phyloP scores from a whole-genome alignment of 1,139 yeast species.

The Pichia sp. region DNA sequence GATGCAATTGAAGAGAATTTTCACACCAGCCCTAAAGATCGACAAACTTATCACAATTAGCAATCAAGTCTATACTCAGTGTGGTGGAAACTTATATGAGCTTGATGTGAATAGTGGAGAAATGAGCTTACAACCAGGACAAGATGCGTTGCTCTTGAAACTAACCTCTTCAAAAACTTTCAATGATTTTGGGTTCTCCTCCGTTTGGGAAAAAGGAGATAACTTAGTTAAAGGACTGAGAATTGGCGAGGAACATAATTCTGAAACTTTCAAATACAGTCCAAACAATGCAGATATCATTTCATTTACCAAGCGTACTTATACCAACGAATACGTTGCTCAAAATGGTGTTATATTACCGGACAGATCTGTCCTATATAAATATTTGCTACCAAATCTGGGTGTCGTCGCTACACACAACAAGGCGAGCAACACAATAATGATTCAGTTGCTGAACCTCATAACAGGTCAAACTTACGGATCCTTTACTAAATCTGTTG shows the following conservation, averaged over 20 bases:
- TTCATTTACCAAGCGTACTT: conserved; percentile 34
- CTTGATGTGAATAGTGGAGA: conserved; percentile 15
- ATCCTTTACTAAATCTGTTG: conserved; percentile 3
- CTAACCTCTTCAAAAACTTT: conserved; percentile 11
- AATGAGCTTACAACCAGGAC: conserved; percentile 6
- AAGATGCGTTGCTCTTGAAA: conserved; percentile 1
- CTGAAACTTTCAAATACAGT: conserved; percentile 17
- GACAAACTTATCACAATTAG: conserved; percentile 15
- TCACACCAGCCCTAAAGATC: conserved; percentile 23
- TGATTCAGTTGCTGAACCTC: conserved; percentile 54
- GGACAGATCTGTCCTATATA: conserved; percentile 72
- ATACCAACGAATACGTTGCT: conserved; percentile 40
- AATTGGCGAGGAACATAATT: background rate
- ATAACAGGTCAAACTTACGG: conserved; percentile 61
- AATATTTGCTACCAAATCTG: conserved; percentile 69
- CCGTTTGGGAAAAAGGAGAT: background rate
- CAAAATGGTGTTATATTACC: conserved; percentile 68
- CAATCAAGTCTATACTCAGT: conserved; percentile 13
- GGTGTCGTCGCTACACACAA: conserved; percentile 48
- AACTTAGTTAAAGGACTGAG: conserved; percentile 14
- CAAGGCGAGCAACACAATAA: conserved; percentile 26
- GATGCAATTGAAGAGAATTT: conserved; percentile 5
- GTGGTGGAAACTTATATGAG: conserved; percentile 13
- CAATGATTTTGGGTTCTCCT: conserved; percentile 11
- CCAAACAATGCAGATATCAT: conserved; percentile 26